Conservation (phyloP, 805 yeast genomes). For the Zygosaccharomyces rouxii region DNA sequence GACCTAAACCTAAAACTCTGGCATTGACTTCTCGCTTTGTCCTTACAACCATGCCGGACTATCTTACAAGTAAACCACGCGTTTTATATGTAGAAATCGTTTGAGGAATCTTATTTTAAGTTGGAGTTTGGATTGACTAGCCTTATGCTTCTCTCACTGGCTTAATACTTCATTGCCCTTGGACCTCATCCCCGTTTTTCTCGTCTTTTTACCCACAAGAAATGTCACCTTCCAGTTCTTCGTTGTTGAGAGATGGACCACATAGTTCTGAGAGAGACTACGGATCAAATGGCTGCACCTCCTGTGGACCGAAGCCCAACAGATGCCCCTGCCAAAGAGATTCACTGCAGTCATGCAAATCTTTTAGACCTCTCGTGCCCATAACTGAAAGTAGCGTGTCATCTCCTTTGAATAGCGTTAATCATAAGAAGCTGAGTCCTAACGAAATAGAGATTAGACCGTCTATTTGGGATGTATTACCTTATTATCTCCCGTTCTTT, state of each 20-base stretch:
- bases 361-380: background rate
- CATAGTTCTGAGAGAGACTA: background rate
- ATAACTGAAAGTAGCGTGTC: background rate
- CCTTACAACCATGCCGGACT: background rate
- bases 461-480: conserved; percentile 33
- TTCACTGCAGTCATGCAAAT: background rate
- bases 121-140: background rate
- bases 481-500: conserved; percentile 63
- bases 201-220: background rate
- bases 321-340: background rate
- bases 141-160: background rate
- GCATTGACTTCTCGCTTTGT: background rate
- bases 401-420: conserved; percentile 1
- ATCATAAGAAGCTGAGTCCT: conserved; percentile 10
- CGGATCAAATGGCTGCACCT: background rate
- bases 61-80: background rate
- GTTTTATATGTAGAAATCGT: background rate
- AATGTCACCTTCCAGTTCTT: conserved; percentile 1
- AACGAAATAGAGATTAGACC: conserved; percentile 9
- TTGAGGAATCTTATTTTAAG: background rate
- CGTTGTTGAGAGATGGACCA: background rate
- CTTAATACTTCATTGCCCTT: background rate
- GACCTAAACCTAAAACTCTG: background rate
- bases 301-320: background rate
- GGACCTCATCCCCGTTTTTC: background rate